Conservation (phyloP, 345 rosid genomes). For the Conringia planisiliqua region DNA sequence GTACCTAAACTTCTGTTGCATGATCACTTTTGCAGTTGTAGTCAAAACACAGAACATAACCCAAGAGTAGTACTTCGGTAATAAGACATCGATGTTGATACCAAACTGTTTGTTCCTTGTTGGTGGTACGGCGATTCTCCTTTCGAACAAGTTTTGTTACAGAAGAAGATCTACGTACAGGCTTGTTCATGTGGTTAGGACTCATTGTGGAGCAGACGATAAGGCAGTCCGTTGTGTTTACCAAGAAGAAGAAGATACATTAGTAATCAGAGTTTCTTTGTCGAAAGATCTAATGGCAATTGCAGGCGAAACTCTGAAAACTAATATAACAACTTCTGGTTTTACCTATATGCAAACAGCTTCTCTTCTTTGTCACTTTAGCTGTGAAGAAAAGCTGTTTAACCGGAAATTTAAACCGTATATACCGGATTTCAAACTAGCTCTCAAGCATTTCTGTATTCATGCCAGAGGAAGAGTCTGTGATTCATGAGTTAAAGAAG, state of each 20-base stretch:
- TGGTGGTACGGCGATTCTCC: slow-evolving; percentile 38
- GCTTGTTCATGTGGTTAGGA: slow-evolving; percentile 40
- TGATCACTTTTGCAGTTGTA: slow-evolving; percentile 38
- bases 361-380: slow-evolving; percentile 36
- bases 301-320: slow-evolving; percentile 39
- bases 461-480: slow-evolving; percentile 50
- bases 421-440: slow-evolving; percentile 32
- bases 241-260: slow-evolving; percentile 37
- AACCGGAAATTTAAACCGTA: slow-evolving; percentile 33
- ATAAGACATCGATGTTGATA: slow-evolving; percentile 44
- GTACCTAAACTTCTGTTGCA: slow-evolving; percentile 41
- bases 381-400: slow-evolving; percentile 31
- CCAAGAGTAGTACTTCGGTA: slow-evolving; percentile 44
- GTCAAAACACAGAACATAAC: slow-evolving; percentile 42
- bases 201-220: slow-evolving; percentile 45
- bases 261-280: slow-evolving; percentile 36
- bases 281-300: slow-evolving; percentile 43
- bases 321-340: slow-evolving; percentile 43
- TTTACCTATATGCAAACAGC: slow-evolving; percentile 39
- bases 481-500: slow-evolving; percentile 42
- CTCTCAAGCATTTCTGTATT: slow-evolving; percentile 45
- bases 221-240: slow-evolving; percentile 38
- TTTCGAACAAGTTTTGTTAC: slow-evolving; percentile 32
- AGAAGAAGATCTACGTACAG: slow-evolving; percentile 36
- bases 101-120: slow-evolving; percentile 46